phyloP scores from a whole-genome alignment of 129 eudicot genomes.

The Flaveria bidentis region DNA sequence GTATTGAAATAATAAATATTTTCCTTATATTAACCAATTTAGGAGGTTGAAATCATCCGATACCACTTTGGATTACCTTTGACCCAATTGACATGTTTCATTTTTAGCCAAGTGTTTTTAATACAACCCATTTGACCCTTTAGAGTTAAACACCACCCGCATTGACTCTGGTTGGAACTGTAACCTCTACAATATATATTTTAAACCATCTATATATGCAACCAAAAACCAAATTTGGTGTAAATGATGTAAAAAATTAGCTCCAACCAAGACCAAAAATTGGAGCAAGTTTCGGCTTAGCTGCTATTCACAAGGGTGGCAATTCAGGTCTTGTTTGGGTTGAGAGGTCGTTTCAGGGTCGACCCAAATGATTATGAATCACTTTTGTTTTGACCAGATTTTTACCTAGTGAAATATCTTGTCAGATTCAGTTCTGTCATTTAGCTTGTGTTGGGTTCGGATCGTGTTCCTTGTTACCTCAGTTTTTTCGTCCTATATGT shows the following conservation, averaged over 20 bases:
- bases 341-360: too few species aligned
- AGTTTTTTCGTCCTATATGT: too few species aligned
- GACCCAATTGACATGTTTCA: too few species aligned
- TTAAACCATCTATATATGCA: neutral
- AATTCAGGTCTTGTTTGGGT: neutral
- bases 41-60: too few species aligned
- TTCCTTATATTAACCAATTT: too few species aligned
- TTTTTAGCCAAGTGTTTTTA: too few species aligned
- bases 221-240: neutral
- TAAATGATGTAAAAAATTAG: neutral
- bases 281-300: neutral
- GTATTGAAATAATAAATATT: neutral
- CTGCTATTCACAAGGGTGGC: neutral
- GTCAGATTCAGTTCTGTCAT: too few species aligned
- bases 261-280: neutral
- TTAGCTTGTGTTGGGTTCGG: too few species aligned
- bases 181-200: neutral
- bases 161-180: neutral
- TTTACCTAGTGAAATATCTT: too few species aligned
- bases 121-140: neutral
- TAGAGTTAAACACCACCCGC: neutral
- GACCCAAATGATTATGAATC: neutral
- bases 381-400: neutral
- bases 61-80: too few species aligned
- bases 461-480: too few species aligned